Percentiles rank a stretch among this genome's conserved stretches.
Evolutionary conservation across 2,329 filamentous ascomycete genomes (phyloP).

Genomic region (Aureobasidium sp.): DNA sequence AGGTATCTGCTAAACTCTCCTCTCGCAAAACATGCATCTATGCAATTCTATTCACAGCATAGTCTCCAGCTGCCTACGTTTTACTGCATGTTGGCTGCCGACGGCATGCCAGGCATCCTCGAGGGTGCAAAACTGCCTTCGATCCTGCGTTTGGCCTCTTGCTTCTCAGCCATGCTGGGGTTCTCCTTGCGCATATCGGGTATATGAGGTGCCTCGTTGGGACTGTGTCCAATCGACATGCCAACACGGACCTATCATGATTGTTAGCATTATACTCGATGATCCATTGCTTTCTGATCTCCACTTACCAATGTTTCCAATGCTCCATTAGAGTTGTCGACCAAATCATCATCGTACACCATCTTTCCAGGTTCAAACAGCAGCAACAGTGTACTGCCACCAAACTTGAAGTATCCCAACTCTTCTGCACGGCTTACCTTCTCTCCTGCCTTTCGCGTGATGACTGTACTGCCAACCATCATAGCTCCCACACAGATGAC

Average conservation of each 20-base stretch:
- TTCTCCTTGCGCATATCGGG: constrained; percentile 83
- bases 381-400: constrained; percentile 81
- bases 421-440: constrained; percentile 80
- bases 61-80: neutral
- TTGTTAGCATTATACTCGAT: constrained; percentile 7
- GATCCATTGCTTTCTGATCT: neutral
- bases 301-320: constrained; percentile 82
- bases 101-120: neutral
- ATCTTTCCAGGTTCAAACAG: constrained; percentile 90
- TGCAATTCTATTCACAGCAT: neutral
- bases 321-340: constrained; percentile 76
- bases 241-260: constrained; percentile 69
- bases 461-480: constrained; percentile 99
- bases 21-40: neutral
- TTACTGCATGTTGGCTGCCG: constrained; percentile 8
- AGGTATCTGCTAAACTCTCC: neutral
- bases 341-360: constrained; percentile 80
- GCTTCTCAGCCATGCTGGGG: constrained; percentile 71
- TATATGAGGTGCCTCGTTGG: constrained; percentile 60
- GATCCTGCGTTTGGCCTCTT: constrained; percentile 79
- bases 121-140: constrained; percentile 48
- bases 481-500: constrained; percentile 95
- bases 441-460: constrained; percentile 77
- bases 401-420: constrained; percentile 97
- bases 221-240: constrained; percentile 92